Conservation (phyloP, 1,284 basidiomycete species). For the Cryptococcus sp. region DNA sequence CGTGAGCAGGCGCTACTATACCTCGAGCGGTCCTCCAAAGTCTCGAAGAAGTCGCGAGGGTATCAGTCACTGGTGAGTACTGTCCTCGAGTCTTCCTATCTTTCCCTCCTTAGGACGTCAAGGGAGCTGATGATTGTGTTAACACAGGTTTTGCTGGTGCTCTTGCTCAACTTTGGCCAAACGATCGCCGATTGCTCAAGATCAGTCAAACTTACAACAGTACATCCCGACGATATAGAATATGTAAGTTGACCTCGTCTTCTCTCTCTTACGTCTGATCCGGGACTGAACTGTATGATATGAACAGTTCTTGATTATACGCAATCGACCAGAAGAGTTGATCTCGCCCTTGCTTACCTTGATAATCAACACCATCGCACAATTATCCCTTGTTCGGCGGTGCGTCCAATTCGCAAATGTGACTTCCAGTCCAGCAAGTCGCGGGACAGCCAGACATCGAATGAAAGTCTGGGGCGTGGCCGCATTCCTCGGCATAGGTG, state of each 20-base stretch:
- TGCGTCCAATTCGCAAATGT: background rate
- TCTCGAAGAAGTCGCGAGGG: background rate
- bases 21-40: background rate
- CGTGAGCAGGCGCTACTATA: background rate
- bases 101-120: no score
- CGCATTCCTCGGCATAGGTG: background rate
- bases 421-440: background rate
- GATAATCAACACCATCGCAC: background rate
- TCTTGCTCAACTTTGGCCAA: slow-evolving; percentile 16
- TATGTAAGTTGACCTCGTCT: slow-evolving; percentile 13
- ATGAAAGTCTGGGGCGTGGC: background rate
- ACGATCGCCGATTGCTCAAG: slow-evolving; percentile 19
- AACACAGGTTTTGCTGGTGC: background rate
- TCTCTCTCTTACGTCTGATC: background rate
- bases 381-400: background rate
- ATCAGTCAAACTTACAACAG: slow-evolving; percentile 15
- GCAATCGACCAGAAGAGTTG: background rate
- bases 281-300: background rate
- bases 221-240: slow-evolving; percentile 8
- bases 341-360: background rate
- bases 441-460: background rate
- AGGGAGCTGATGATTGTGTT: no score
- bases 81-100: background rate
- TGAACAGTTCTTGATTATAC: background rate
- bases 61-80: slow-evolving; percentile 1